phyloP scores from a whole-genome alignment of 2,329 filamentous ascomycete genomes.

The Colletotrichum zoysiae region DNA sequence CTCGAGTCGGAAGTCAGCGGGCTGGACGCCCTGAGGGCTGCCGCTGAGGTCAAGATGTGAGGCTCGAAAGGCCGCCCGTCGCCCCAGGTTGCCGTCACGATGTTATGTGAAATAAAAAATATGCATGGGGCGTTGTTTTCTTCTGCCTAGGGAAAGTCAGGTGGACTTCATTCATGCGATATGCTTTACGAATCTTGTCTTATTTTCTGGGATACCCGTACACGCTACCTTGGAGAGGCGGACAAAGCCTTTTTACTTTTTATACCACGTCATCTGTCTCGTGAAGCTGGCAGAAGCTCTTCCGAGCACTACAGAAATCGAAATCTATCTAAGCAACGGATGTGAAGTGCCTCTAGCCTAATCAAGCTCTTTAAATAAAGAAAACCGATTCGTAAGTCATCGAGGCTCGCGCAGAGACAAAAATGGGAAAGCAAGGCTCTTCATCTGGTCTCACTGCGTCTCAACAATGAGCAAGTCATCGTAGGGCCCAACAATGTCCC shows the following conservation, averaged over 20 bases:
- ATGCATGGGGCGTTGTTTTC: neutral
- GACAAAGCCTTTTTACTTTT: neutral
- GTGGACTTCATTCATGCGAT: neutral
- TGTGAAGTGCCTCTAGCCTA: neutral
- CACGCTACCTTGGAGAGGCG: neutral
- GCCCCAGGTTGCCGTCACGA: neutral
- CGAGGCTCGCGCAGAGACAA: neutral
- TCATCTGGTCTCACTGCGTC: constrained; percentile 9
- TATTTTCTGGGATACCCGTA: constrained; percentile 19
- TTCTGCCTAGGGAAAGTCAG: neutral
- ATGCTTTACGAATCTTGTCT: neutral
- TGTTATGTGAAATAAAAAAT: neutral
- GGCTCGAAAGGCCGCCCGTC: neutral
- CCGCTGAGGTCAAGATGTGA: constrained; percentile 41
- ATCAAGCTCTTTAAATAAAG: too few species aligned
- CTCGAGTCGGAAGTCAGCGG: constrained; percentile 49
- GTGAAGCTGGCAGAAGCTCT: neutral
- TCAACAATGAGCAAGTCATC: constrained; percentile 47
- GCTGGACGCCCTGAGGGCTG: constrained; percentile 35
- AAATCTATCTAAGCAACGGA: neutral
- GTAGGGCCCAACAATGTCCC: constrained; percentile 48
- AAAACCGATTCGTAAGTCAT: neutral
- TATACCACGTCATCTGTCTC: neutral
- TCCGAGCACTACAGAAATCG: neutral
- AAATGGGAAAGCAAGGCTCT: neutral